These are phyloP conservation scores for Wickerhamiella cacticola DNA, from an alignment of 805 yeast species.

Conservation along the genomic window DNA sequence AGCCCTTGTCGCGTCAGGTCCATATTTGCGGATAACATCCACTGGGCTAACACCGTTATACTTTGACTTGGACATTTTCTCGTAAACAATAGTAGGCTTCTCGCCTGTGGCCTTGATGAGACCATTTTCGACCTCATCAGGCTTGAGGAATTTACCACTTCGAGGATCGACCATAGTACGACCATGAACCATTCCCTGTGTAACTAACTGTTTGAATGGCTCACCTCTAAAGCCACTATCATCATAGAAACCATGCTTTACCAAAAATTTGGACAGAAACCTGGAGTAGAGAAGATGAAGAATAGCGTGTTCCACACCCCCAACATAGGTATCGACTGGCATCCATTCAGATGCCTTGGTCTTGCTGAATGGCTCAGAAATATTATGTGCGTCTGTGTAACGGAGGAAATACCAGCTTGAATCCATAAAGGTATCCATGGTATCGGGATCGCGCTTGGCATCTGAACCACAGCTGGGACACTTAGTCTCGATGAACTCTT, in stretches of 20 bases:
- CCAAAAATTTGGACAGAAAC: constrained; percentile 70
- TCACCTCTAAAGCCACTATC: constrained; percentile 43
- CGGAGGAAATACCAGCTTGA: constrained; percentile 94
- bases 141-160: constrained; percentile 62
- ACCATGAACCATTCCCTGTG: constrained; percentile 99
- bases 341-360: constrained; percentile 40
- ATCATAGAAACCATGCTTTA: constrained; percentile 38
- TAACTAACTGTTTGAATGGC: constrained; percentile 67
- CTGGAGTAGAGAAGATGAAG: constrained; percentile 78
- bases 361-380: constrained; percentile 39
- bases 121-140: constrained; percentile 46
- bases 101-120: constrained; percentile 39
- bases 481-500: constrained; percentile 53
- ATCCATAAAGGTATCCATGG: constrained; percentile 98
- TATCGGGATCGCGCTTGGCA: constrained; percentile 87
- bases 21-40: constrained; percentile 58
- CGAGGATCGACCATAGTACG: constrained; percentile 63
- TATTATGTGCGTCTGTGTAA: constrained; percentile 62
- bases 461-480: constrained; percentile 67
- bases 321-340: constrained; percentile 86
- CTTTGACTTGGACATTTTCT: constrained; percentile 95
- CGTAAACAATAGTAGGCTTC: constrained; percentile 48
- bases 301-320: constrained; percentile 96
- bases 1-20: constrained; percentile 91
- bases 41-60: constrained; percentile 89